Evolutionary conservation across 2,329 filamentous ascomycete species (phyloP), one percentile per base, ranked within the genome.

Genomic region (Aspergillus arachidicola): DNA sequence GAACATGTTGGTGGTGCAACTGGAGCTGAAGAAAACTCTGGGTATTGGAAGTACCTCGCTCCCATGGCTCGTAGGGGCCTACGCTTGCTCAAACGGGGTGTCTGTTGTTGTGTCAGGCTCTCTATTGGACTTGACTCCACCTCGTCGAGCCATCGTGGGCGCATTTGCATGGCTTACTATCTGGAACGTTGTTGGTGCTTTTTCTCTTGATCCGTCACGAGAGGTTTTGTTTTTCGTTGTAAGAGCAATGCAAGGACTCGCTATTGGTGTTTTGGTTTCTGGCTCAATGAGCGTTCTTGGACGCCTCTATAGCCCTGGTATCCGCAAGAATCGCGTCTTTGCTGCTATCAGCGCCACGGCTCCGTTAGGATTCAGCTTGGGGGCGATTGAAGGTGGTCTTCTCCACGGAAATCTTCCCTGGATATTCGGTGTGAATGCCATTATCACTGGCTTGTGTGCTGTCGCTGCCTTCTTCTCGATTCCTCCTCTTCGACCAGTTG

Each of bases 281-380:
- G 84, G 84, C 56, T 79, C 73, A 9, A 75, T 85, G 63, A 83
- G 81, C 21, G 74, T 85, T 14, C 71, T 85, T 1, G 82, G 82
- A 1, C 73, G 76, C 1, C 76, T 80, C 0, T 85, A 84, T 64
- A 74, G 75, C 4, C 80, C 80, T 0, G 82, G 82, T 0, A 64
- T 71, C 54, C 73, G 78, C 56, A 84, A 84, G 69, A 78, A 82
- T 60, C 81, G 84, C 70, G 78, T 81, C 0, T 84, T 85, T 60
- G 78, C 80, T 0, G 67, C 82, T 6, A 84, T 84, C 69, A 82
- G 81, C 6, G 82, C 81, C 6, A 78, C 74, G 19, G 82, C 82
- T 3, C 83, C 83, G 0, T 75, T 76, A 46, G 82, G 82, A 0
- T 78, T 76, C 56, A 75, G 80, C 1, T 64, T 82, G 12, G 83